Evolutionary conservation across 1,284 basidiomycete species (phyloP), one percentile per base, ranked within the genome.

Genomic region (Pseudomicrostroma phylloplanum): DNA sequence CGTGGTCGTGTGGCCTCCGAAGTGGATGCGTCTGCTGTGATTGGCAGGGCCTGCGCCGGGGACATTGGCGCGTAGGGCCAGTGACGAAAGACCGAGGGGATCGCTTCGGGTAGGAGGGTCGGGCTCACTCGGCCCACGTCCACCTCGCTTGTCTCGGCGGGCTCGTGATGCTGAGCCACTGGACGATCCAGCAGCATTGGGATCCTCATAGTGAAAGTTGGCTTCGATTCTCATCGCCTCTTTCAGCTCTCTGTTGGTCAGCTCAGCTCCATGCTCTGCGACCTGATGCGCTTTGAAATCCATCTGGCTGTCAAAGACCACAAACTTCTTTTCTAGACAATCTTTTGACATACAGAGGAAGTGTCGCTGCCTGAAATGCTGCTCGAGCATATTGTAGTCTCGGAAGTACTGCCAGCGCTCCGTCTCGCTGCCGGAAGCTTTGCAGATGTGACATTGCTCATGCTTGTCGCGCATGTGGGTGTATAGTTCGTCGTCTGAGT

Each of bases 391-490:
- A 56, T 58, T 57, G 61, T 73, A 78, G 62, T 76, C 69, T 11
- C 60, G 57, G 59, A 70, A 78, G 59, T 76, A 78, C 40, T 67
- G 68, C 68, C 68, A 76, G 25, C 74, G 58, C 56, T 74, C 76
- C 15, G 71, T 71, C 40, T 73, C 75, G 55, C 56, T 63, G 9
- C 73, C 69, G 6, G 61, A 51, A 0, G 67, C 65, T 59, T 78
- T 76, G 81, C 96, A 98, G 36, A 98, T 82, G 74, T 96, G 96
- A 79, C 96, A 98, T 76, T 98, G 93, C 79, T 98, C 94, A 81
- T 98, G 94, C 55, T 83, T 83, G 75, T 93, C 89, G 54, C 93
- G 86, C 88, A 96, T 92, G 80, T 98, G 96, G 43, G 87, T 83
- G 78, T 88, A 96, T n/a, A 97, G 81, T 76, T 94, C 92, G 74